These are phyloP conservation scores for Straminergon stramineum DNA, from an alignment of 225 moss, liverwort and hornwort genomes.

Conservation along the genomic window DNA sequence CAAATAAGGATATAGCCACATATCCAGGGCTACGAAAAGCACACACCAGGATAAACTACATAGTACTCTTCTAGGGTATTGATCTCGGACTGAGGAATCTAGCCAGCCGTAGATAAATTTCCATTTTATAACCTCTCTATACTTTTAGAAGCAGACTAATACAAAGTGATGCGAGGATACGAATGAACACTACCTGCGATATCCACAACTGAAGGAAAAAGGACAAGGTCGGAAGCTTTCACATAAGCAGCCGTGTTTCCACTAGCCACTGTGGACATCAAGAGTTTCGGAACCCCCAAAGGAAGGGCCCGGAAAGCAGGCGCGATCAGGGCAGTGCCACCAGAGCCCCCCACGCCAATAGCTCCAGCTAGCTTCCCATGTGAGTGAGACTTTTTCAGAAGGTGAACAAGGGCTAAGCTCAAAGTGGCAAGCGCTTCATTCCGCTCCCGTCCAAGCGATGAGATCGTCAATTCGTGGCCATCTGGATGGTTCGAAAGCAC, in stretches of 20 bases:
- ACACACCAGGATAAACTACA: not conserved
- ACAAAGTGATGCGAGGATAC: not conserved
- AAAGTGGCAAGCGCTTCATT: slow-evolving; percentile 51
- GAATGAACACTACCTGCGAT: slow-evolving; percentile 46
- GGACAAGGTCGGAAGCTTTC: slow-evolving; percentile 65
- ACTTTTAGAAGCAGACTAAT: not conserved
- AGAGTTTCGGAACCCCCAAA: slow-evolving; percentile 72
- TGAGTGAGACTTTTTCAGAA: slow-evolving; percentile 44
- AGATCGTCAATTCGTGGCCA: slow-evolving; percentile 41
- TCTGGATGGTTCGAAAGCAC: slow-evolving; percentile 83
- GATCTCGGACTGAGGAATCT: not conserved
- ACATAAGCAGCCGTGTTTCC: slow-evolving; percentile 79
- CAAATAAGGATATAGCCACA: not conserved
- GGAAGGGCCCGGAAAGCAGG: slow-evolving; percentile 86
- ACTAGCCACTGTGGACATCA: slow-evolving; percentile 89
- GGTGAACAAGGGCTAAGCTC: slow-evolving; percentile 69
- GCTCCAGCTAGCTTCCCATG: slow-evolving; percentile 75
- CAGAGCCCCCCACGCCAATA: slow-evolving; percentile 80
- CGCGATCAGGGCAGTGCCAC: slow-evolving; percentile 80
- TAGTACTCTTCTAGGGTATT: not conserved
- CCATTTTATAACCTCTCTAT: not conserved
- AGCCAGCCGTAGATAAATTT: not conserved
- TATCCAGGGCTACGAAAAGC: not conserved
- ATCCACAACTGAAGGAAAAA: slow-evolving; percentile 88
- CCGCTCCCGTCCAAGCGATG: slow-evolving; percentile 52